Evolutionary conservation across 306 rosid species (phyloP), one percentile per base, ranked within the genome.

Genomic region (Pterocarpus santalinus): DNA sequence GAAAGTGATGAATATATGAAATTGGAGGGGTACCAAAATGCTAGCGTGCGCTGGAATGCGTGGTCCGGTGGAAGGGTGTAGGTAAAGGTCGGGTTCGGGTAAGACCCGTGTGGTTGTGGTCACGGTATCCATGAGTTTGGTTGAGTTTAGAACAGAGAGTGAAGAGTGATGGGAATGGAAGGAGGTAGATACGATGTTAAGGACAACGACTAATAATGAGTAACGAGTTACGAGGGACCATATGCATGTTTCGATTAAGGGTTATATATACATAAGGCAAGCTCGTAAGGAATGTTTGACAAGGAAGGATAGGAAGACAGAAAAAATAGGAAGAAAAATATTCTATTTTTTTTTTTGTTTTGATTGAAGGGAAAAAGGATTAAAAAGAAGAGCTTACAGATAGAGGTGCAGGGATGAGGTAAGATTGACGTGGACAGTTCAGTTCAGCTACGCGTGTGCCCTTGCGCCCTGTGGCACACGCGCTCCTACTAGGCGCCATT

Each of bases 41-140:
- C 84, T 70, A 8, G 94, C 73, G 75, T 92, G 97, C 30, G 73
- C 97, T 0, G 94, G 97, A 80, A 94, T 83, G 32, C 85, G 89
- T 0, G 63, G 63, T 1, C 91, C 95, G 5, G 34, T 78, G 57
- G 92, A 90, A 44, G 97, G 82, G 80, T 89, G 79, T 56, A 92
- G 76, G 34, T 76, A 69, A 51, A 92, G 65, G 33, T 94, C 94
- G 35, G 97, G 92, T 49, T 89, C 88, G 32, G 97, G 88, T 14
- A 90, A 76, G 33, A 70, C 80, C 2, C 78, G 78, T 12, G 33
- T 43, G 65, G 89, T 13, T 3, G 16, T 32, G 44, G 78, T 22
- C 0, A 39, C 4, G 55, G 33, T 11, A 36, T 4, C 77, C 76
- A 73, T 81, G 32, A 41, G 35, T 33, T 5, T 43, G 47, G 7